Evolutionary conservation across 2,329 filamentous ascomycete species (phyloP), one percentile per base, ranked within the genome.

Genomic region (Penicillium sp.): DNA sequence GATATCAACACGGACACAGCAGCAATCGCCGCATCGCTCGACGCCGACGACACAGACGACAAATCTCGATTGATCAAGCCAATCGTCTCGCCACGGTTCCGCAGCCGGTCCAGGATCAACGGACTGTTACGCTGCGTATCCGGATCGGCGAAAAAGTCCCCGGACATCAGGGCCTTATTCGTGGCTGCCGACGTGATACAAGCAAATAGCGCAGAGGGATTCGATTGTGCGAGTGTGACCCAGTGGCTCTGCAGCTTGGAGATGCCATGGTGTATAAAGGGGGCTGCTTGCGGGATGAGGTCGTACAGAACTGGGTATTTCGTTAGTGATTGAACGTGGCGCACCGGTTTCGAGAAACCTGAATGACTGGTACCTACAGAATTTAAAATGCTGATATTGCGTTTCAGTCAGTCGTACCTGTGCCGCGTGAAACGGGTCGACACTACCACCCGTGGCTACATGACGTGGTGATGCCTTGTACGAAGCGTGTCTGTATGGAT

Each of bases 61-160:
- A 74, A 50, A 1, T 69, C 68, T 43, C 71, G 67, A 46, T 74
- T 74, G 49, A 74, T 71, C 42, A 73, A 60, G 18, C 68, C 62
- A 52, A 74, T 74, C 3, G 71, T 74, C 57, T 74, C 71, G 11
- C 71, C 71, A 7, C 71, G 67, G 47, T 72, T 71, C 28, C 73
- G 71, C 33, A 72, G 68, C 0, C 70, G 68, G 56, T 74, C 71
- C 8, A 74, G 63, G 33, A 74, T 64, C 12, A 73, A 61, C 9
- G 62, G 61, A 55, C 68, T 72, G 18, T 62, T 61, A 2, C 63
- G 60, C 54, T 62, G 64, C 45, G 69, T 67, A 16, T 60, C 66
- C 4, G 69, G 65, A 52, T 74, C 70, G 26, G 64, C 64, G 6
- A 72, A 58, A 18, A 73, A 63, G 21, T 71, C 68, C 2, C 71